Evolutionary conservation across 768 basidiomycete species (phyloP), one percentile per base, ranked within the genome.

Genomic region (Xerocomellus dryophilus): DNA sequence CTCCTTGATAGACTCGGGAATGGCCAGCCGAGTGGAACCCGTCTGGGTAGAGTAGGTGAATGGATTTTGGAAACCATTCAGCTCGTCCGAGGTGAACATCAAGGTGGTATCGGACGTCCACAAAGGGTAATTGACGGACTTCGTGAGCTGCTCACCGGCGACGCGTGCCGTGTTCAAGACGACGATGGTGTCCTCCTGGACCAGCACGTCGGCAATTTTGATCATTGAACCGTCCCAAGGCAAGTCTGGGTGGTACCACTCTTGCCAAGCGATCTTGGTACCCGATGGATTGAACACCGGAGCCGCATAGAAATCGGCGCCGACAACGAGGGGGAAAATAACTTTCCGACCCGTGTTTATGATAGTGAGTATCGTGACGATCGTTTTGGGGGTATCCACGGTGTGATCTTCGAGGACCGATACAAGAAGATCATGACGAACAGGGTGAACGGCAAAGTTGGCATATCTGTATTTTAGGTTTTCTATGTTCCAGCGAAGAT

Each of bases 361-460:
- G 49, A 84, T 62, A 47, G 76, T 76, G 32, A 93, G 78, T 0
- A 75, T 76, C 52, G 79, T 90, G 21, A 77, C 63, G 4, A 80
- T 58, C 1, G 67, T 71, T 38, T 66, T 62, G 1, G 70, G 68
- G 1, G 62, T 68, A 32, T 71, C 68, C 4, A 68, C 62, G 0
- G 84, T 88, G 68, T 90, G 88, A 59, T 91, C 88, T 63, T 93
- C 89, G 23, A 84, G 72, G 40, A 90, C 67, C 2, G 84, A 76
- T 1, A 85, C 77, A 6, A 90, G 63, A 18, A 89, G 69, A 54
- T 81, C 72, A 3, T 77, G 68, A 7, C 79, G 70, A 1, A 62
- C 60, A 0, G 86, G 87, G 54, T 86, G 81, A 1, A 82, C 73
- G 8, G 76, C 71, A 56, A 90, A 80, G 60, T 84, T 77, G 21